A percentile compares a stretch with the other conserved stretches of the same genome.
These are phyloP conservation scores for Chrysosporium keratinophilum DNA, from an alignment of 2,329 filamentous ascomycete species.

Conservation along the genomic window DNA sequence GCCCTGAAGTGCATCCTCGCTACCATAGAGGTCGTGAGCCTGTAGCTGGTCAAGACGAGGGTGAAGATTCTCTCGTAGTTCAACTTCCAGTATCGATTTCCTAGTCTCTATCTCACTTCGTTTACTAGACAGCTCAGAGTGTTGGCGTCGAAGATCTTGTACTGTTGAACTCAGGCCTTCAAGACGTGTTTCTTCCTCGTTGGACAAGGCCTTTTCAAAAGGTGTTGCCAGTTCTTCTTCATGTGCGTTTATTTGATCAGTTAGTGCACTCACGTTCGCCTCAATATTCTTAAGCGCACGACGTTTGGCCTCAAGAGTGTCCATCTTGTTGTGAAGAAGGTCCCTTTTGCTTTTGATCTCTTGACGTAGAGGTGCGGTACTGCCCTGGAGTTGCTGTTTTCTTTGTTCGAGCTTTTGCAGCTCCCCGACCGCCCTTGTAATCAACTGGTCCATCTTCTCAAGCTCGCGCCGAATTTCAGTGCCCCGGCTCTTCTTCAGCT, in stretches of 20 bases:
- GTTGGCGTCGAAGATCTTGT: constrained; percentile 64
- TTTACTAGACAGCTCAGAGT: constrained; percentile 61
- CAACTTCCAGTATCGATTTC: constrained; percentile 75
- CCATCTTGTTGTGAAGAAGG: constrained; percentile 61
- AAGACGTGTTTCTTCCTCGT: constrained; percentile 71
- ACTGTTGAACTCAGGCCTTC: constrained; percentile 58
- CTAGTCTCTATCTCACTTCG: constrained; percentile 67
- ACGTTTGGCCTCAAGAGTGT: constrained; percentile 63
- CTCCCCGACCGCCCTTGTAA: constrained; percentile 75
- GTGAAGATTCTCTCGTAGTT: constrained; percentile 78
- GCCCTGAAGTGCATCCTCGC: constrained; percentile 48
- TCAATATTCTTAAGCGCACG: constrained; percentile 56
- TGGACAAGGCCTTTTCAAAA: constrained; percentile 81
- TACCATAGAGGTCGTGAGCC: constrained; percentile 58
- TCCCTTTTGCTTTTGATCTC: constrained; percentile 67
- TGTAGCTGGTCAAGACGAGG: constrained; percentile 80
- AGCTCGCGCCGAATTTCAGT: constrained; percentile 58
- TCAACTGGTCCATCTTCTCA: constrained; percentile 73
- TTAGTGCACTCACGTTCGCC: constrained; percentile 62
- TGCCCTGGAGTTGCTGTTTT: constrained; percentile 65
- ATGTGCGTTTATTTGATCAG: constrained; percentile 63
- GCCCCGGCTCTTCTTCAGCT: constrained; percentile 54
- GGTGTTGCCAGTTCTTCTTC: constrained; percentile 72
- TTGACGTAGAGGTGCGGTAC: constrained; percentile 67
- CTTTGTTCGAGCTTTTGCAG: constrained; percentile 73